phyloP scores from a whole-genome alignment of 495 filamentous ascomycete genomes.

The Penicillium cataractarum region DNA sequence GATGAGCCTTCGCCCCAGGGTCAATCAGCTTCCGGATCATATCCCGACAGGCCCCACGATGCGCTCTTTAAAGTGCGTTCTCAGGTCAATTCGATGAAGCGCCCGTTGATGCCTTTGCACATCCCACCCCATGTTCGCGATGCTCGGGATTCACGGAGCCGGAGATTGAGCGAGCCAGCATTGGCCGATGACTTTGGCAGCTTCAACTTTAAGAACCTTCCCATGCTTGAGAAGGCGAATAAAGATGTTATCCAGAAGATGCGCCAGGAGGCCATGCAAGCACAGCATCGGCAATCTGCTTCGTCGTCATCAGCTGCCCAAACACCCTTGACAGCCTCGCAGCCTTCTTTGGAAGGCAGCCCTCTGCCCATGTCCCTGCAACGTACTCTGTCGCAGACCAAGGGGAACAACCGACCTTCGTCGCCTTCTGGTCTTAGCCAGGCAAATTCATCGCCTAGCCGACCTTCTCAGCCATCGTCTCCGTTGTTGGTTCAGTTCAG shows the following conservation, averaged over 20 bases:
- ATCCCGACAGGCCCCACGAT: conserved; percentile 84
- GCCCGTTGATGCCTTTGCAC: conserved; percentile 89
- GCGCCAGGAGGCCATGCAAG: conserved; percentile 80
- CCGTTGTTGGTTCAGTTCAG: conserved; percentile 92
- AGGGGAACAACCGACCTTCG: conserved; percentile 73
- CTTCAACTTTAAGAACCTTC: conserved; percentile 96
- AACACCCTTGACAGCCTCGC: conserved; percentile 48
- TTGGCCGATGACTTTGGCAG: conserved; percentile 90
- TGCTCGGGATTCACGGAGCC: conserved; percentile 70
- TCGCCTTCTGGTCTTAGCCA: conserved; percentile 83
- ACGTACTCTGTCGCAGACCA: conserved; percentile 77
- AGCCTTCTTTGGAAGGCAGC: conserved; percentile 79
- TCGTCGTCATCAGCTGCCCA: conserved; percentile 29
- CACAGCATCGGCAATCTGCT: conserved; percentile 51
- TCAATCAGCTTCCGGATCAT: conserved; percentile 58
- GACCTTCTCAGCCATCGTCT: conserved; percentile 90
- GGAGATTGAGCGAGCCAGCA: conserved; percentile 88
- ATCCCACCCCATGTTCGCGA: conserved; percentile 96
- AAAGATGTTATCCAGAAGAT: conserved; percentile 98
- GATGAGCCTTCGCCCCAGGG: conserved; percentile 74
- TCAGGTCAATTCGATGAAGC: conserved; percentile 81
- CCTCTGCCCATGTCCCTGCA: conserved; percentile 83
- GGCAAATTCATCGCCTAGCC: conserved; percentile 81
- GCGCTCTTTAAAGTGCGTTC: conserved; percentile 87
- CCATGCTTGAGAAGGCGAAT: conserved; percentile 95